Evolutionary conservation across 345 rosid genomes (phyloP).

Genomic region (Gossypium anomalum): DNA sequence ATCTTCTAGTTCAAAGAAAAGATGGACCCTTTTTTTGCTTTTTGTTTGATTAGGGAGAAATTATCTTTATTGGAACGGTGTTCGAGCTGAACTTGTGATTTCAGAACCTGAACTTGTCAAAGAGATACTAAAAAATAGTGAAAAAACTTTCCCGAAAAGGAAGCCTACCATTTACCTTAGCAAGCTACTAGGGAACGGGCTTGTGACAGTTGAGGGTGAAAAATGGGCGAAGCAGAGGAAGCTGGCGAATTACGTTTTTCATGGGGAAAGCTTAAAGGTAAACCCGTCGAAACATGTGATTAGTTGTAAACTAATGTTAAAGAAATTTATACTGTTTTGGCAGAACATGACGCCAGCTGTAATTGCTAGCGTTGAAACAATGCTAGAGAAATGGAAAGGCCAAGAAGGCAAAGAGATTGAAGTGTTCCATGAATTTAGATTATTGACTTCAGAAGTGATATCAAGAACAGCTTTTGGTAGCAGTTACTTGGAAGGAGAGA

Average conservation of each 20-base stretch:
- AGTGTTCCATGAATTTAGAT: slow-evolving; percentile 31
- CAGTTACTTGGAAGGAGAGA: slow-evolving; percentile 38
- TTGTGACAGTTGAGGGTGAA: slow-evolving; percentile 21
- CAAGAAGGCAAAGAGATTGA: slow-evolving; percentile 34
- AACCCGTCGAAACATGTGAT: neutral
- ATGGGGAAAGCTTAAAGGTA: slow-evolving; percentile 41
- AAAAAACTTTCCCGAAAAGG: slow-evolving; percentile 13
- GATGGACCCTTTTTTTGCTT: no score
- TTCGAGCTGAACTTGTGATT: slow-evolving; percentile 30
- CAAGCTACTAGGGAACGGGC: slow-evolving; percentile 36
- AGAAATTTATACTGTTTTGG: neutral
- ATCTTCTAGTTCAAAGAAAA: no score
- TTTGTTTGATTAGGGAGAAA: slow-evolving; percentile 26
- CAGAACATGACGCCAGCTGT: slow-evolving; percentile 36
- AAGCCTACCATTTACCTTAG: slow-evolving; percentile 16
- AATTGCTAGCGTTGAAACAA: slow-evolving; percentile 33
- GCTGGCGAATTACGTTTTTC: slow-evolving; percentile 42
- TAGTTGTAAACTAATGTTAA: neutral
- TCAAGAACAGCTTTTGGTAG: slow-evolving; percentile 52
- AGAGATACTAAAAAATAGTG: slow-evolving; percentile 37
- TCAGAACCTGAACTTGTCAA: slow-evolving; percentile 37
- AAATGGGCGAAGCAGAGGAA: slow-evolving; percentile 43
- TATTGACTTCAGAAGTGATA: slow-evolving; percentile 43
- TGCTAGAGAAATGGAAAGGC: slow-evolving; percentile 41
- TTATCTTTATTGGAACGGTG: slow-evolving; percentile 35